phyloP scores from a whole-genome alignment of 2,329 filamentous ascomycete species.

The Penicillium decumbens region DNA sequence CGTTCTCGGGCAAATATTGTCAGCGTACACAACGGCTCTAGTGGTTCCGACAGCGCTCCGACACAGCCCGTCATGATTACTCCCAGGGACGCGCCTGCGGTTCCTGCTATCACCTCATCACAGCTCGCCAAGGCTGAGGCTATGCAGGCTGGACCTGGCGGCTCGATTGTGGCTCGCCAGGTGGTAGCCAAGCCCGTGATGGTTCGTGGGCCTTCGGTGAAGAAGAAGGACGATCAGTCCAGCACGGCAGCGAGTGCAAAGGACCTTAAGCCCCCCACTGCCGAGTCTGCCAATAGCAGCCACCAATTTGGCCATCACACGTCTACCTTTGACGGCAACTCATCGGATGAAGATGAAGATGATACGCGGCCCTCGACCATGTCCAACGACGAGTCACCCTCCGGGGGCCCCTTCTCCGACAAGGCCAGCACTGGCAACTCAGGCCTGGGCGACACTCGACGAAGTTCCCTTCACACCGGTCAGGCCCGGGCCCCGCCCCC shows the following conservation, averaged over 20 bases:
- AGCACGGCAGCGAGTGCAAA: not conserved
- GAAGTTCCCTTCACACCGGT: constrained; percentile 31
- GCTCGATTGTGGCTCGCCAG: constrained; percentile 44
- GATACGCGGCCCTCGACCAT: constrained; percentile 15
- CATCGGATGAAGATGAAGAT: constrained; percentile 31
- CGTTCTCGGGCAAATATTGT: constrained; percentile 88
- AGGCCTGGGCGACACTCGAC: constrained; percentile 9
- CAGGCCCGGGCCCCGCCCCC: constrained; percentile 26
- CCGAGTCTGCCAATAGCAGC: constrained; percentile 18
- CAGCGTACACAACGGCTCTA: constrained; percentile 71
- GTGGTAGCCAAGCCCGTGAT: constrained; percentile 45
- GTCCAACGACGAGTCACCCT: constrained; percentile 25
- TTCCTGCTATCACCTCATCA: constrained; percentile 61
- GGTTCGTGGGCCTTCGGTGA: constrained; percentile 36
- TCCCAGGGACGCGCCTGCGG: constrained; percentile 57
- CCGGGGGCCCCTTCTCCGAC: constrained; percentile 28
- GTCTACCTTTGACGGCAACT: constrained; percentile 33
- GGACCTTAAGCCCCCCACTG: constrained; percentile 12
- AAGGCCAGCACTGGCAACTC: constrained; percentile 24
- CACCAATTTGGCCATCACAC: constrained; percentile 20
- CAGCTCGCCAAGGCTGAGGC: constrained; percentile 40
- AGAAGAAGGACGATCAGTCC: constrained; percentile 29
- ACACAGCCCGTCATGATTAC: constrained; percentile 34
- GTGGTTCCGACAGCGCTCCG: constrained; percentile 36
- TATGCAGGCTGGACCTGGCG: constrained; percentile 27